Conservation (phyloP, 805 yeast species). For the Brettanomyces nanus region DNA sequence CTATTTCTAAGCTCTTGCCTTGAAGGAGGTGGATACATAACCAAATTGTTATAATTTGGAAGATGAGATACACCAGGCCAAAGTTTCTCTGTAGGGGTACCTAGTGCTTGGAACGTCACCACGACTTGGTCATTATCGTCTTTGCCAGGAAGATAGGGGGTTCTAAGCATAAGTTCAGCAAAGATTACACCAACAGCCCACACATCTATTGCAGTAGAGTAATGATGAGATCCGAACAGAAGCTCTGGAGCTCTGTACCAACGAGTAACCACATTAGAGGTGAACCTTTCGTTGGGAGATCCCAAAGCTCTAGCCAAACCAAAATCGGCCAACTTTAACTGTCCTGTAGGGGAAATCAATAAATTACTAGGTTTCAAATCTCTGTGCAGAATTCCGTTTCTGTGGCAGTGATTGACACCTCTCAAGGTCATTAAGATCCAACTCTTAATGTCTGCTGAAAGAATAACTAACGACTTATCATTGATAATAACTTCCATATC, state of each 20-base stretch:
- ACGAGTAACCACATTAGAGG: slow-evolving; percentile 92
- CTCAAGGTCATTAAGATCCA: slow-evolving; percentile 93
- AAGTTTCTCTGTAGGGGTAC: slow-evolving; percentile 85
- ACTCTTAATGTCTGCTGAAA: slow-evolving; percentile 80
- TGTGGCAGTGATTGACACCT: slow-evolving; percentile 92
- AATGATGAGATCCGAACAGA: slow-evolving; percentile 79
- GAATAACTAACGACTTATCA: slow-evolving; percentile 66
- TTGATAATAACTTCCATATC: slow-evolving; percentile 87
- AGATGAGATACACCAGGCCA: slow-evolving; percentile 88
- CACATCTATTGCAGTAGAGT: slow-evolving; percentile 81
- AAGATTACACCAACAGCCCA: slow-evolving; percentile 97
- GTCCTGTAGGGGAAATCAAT: slow-evolving; percentile 79
- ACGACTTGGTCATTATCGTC: slow-evolving; percentile 86
- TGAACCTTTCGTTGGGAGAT: slow-evolving; percentile 64
- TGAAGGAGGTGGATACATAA: slow-evolving; percentile 77
- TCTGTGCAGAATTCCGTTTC: slow-evolving; percentile 84
- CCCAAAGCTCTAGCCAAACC: slow-evolving; percentile 88
- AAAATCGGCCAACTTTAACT: slow-evolving; percentile 92
- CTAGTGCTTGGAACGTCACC: slow-evolving; percentile 90
- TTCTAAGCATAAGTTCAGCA: slow-evolving; percentile 92
- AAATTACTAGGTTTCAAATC: slow-evolving; percentile 92
- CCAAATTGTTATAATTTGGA: slow-evolving; percentile 66
- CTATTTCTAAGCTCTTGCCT: slow-evolving; percentile 71
- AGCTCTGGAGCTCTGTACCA: slow-evolving; percentile 98
- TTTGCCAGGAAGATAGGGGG: slow-evolving; percentile 90